Evolutionary conservation across 345 rosid genomes (phyloP), one percentile per base, ranked within the genome.

Genomic region (Odontarrhena argentea): DNA sequence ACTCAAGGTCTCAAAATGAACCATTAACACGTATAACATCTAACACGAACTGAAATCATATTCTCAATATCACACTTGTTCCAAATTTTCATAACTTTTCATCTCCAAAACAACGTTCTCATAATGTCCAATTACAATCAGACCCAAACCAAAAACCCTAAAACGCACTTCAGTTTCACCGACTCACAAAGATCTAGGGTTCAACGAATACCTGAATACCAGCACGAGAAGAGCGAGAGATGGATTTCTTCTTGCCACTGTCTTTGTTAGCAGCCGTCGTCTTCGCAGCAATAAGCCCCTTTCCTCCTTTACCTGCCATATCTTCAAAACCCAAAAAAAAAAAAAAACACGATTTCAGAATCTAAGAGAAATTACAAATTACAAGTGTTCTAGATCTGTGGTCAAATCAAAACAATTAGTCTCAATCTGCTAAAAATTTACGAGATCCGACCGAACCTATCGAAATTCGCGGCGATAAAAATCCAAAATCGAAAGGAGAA

Each of bases 271-370:
- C 85, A 3, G 94, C 88, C 5, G 86, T 84, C 28, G 98, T 92
- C 76, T 92, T 92, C 5, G 87, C 78, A 3, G 92, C 88, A 46
- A 85, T 55, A 41, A 88, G 96, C 2, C 96, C 92, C 52, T 88
- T 88, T 6, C 98, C 98, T 22, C 98, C 98, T 75, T 92, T 92
- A 14, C 98, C 98, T 40, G 91, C 98, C 98, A 92, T 88, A 26
- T 64, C 76, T 47, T 62, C 24, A 53, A 2, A n/a, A 63, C 14
- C 56, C 48, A 8, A 43, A 43, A 15, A 30, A 57, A 18, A 22
- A 41, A 4, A 32, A 32, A 5, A 32, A 2, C 32, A 28, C 8
- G 8, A 50, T n/a, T 18, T 13, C 38, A 34, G 55, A 36, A 35
- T 5, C 6, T 25, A 5, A 43, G 11, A 30, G 41, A 45, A 43